phyloP scores from a whole-genome alignment of 208 protist genomes.

The Leptomonas pyrrhocoris region DNA sequence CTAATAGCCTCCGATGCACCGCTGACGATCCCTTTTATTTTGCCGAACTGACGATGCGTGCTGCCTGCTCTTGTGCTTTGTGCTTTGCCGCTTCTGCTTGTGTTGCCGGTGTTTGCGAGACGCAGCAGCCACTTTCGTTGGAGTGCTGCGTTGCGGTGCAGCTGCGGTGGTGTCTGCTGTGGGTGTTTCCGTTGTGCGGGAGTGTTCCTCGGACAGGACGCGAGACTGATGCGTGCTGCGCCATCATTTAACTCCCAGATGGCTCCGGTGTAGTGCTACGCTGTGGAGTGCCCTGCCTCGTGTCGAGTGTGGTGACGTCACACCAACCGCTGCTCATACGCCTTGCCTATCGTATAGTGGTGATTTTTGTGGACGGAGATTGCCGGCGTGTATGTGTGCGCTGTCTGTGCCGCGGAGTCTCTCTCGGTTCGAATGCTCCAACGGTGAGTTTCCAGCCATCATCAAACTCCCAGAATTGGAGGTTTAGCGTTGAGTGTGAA shows the following conservation, averaged over 20 bases:
- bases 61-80: slow-evolving; percentile 41
- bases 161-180: not conserved
- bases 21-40: slow-evolving; percentile 26
- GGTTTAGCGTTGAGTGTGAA: not conserved
- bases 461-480: slow-evolving; percentile 10
- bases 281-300: not conserved
- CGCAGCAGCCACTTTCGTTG: slow-evolving; percentile 4
- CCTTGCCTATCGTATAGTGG: slow-evolving; percentile 23
- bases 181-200: not conserved
- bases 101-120: slow-evolving; percentile 9
- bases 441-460: slow-evolving; percentile 18
- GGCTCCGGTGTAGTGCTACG: not conserved
- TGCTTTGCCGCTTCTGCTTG: slow-evolving; percentile 61
- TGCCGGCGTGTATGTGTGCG: not conserved
- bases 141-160: not conserved
- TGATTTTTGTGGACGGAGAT: slow-evolving; percentile 38
- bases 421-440: slow-evolving; percentile 1
- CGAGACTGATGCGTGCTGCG: slow-evolving; percentile 3
- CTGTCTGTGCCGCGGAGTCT: slow-evolving; percentile 2
- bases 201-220: slow-evolving; percentile 18
- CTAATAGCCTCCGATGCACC: slow-evolving; percentile 2
- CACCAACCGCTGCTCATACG: slow-evolving; percentile 33
- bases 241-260: slow-evolving; percentile 17
- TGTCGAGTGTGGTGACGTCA: slow-evolving; percentile 18
- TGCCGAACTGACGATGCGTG: not conserved